Base-by-base conservation (phyloP, 2,329 filamentous ascomycete species). In the Pestalotiopsis sp. region DNA sequence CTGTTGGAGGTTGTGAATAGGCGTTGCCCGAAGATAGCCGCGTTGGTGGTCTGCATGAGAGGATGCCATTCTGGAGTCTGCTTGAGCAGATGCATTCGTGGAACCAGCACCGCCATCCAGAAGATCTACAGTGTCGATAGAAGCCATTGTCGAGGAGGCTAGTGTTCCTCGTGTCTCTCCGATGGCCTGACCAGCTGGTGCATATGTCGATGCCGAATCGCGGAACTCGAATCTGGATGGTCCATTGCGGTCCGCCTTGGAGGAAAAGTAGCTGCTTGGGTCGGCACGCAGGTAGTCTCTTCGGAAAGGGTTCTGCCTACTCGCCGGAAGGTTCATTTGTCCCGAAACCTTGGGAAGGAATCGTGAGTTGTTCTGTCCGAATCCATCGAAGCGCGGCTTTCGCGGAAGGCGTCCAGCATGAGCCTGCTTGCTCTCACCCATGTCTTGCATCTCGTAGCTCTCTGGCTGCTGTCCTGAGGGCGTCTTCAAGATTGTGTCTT, bases 171-270 rank as follows among this genome's bases (percentile, higher is more conserved):
- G 52, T n/a, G 60, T 59, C 11, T 11, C 49, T 13, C 45, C 20
- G 31, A 7, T 36, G 36, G 68, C 71, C 59, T 71, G 62, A 9
- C 68, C 69, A n/a, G 66, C 68, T 41, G 58, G 64, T 20, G 69
- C 64, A 36, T 75, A 76, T 9, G 75, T 73, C 0, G 75, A 77
- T 14, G 68, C 31, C 11, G 76, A 78, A 58, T 79, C 76, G 1
- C 76, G 74, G 45, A 79, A 79, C 0, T 74, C 73, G 55, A 76
- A 78, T 17, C 72, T 74, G 1, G 74, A 72, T 11, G 70, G 71
- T 6, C 67, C 69, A n/a, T 70, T 71, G 4, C 69, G 41, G 7
- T 71, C 69, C 23, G 71, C 49, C 13, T 72, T 69, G 60, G 68
- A 71, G 6, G 55, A 38, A 11, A 77, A 72, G 20, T 73, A 71